Conservation (phyloP, 2,329 filamentous ascomycete species). For the Lachnellula arida region DNA sequence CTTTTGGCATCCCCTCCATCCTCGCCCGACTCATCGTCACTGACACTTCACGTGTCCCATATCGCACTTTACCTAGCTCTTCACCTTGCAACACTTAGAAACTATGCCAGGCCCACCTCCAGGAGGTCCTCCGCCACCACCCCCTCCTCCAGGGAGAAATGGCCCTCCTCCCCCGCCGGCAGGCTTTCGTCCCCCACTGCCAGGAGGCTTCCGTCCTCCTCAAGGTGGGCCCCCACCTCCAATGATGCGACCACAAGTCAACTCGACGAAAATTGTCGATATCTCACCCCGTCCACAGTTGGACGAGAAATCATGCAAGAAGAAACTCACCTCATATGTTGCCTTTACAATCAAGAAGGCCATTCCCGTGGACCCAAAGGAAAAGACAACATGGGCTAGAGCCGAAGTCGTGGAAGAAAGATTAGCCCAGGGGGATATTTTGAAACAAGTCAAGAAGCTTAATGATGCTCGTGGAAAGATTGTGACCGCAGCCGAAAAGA, state of each 20-base stretch:
- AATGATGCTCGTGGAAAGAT: slow-evolving; percentile 15
- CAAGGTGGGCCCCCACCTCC: not conserved
- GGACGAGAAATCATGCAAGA: slow-evolving; percentile 21
- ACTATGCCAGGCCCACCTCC: not conserved
- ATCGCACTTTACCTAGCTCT: not conserved
- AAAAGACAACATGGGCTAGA: slow-evolving; percentile 28
- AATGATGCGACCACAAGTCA: slow-evolving; percentile 6
- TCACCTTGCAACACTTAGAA: not conserved
- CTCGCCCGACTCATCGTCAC: slow-evolving; percentile 5
- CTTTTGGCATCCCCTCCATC: not conserved
- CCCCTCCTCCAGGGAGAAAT: slow-evolving; percentile 8
- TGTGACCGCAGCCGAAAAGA: slow-evolving; percentile 26
- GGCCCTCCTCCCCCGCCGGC: slow-evolving; percentile 4
- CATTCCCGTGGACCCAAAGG: slow-evolving; percentile 13
- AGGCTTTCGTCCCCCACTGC: not conserved
- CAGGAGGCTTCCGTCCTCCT: not conserved
- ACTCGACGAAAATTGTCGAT: slow-evolving; percentile 21
- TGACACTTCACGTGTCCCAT: not conserved
- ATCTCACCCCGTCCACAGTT: slow-evolving; percentile 17
- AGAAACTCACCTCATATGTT: slow-evolving; percentile 25
- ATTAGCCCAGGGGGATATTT: slow-evolving; percentile 25
- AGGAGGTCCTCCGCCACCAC: slow-evolving; percentile 9
- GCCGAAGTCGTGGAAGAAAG: slow-evolving; percentile 23
- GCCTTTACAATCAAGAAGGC: slow-evolving; percentile 25
- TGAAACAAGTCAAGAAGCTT: slow-evolving; percentile 25